phyloP scores from a whole-genome alignment of 345 rosid species.

The Brassica rapa region DNA sequence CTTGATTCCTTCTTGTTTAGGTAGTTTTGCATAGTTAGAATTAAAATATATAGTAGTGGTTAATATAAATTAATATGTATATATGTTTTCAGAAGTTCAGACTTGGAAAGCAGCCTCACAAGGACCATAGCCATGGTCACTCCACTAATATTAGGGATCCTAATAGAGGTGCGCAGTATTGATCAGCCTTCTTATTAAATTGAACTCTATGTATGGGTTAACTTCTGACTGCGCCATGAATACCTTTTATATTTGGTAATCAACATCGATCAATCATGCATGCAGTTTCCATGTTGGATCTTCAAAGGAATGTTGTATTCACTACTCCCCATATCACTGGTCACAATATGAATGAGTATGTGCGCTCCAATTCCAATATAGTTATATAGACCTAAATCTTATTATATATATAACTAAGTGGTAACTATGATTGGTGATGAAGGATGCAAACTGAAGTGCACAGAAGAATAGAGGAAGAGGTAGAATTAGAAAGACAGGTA shows the following conservation, averaged over 20 bases:
- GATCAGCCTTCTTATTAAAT: background rate
- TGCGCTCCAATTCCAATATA: constrained; percentile 16
- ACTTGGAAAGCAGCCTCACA: constrained; percentile 83
- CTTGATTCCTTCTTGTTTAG: constrained; percentile 3
- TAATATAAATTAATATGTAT: background rate
- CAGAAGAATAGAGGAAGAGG: constrained; percentile 76
- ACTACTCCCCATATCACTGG: constrained; percentile 47
- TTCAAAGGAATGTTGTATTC: constrained; percentile 43
- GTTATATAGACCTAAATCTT: background rate
- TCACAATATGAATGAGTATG: constrained; percentile 67
- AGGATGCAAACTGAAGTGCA: constrained; percentile 85
- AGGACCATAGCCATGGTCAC: constrained; percentile 64
- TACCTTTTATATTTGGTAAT: background rate
- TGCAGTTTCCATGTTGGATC: constrained; percentile 35
- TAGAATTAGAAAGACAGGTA: constrained; percentile 90
- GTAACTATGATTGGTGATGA: constrained; percentile 29
- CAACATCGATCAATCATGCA: constrained; percentile 8
- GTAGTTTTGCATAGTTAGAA: background rate
- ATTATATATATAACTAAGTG: background rate
- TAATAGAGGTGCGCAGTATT: constrained; percentile 60
- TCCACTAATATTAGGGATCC: constrained; percentile 63
- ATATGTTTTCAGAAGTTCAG: constrained; percentile 68
- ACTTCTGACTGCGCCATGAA: background rate
- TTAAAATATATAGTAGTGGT: background rate
- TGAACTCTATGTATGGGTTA: background rate